A percentile compares a stretch with the other conserved stretches of the same genome.
Evolutionary conservation across 1,284 basidiomycete genomes (phyloP).

Genomic region (Anthracocystis setariae): DNA sequence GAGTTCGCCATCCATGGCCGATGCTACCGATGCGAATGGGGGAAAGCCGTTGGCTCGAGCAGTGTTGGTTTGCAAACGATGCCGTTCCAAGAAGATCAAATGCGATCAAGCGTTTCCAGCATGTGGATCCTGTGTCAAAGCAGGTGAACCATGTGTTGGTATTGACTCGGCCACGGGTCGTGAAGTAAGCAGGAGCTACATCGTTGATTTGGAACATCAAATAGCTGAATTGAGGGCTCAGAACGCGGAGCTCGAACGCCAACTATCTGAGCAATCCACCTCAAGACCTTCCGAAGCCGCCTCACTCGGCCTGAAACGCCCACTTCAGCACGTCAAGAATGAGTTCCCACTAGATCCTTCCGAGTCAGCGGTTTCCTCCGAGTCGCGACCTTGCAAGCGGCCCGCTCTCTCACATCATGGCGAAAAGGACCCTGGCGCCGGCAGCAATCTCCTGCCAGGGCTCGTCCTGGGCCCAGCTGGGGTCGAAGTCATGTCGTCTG

Average conservation of each 20-base stretch:
- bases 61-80: constrained; percentile 47
- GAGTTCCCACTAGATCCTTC: constrained; percentile 28
- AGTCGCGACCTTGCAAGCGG: constrained; percentile 23
- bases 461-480: constrained; percentile 35
- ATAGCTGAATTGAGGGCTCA: constrained; percentile 35
- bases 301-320: constrained; percentile 22
- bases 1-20: constrained; percentile 11
- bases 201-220: constrained; percentile 46
- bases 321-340: constrained; percentile 31
- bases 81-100: constrained; percentile 53
- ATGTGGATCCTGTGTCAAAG: constrained; percentile 51
- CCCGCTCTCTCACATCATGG: constrained; percentile 13
- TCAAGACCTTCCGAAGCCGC: constrained; percentile 7
- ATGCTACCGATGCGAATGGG: constrained; percentile 15
- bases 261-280: constrained; percentile 9
- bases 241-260: constrained; percentile 40
- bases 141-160: constrained; percentile 43
- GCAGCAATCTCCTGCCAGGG: constrained; percentile 16
- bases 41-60: constrained; percentile 41
- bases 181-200: constrained; percentile 50
- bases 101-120: constrained; percentile 51
- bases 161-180: constrained; percentile 49
- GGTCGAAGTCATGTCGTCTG: constrained; percentile 22
- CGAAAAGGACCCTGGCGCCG: constrained; percentile 1
- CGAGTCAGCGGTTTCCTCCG: constrained; percentile 19